Conservation (phyloP, 2,329 filamentous ascomycete species). For the Sarocladium kiliense region DNA sequence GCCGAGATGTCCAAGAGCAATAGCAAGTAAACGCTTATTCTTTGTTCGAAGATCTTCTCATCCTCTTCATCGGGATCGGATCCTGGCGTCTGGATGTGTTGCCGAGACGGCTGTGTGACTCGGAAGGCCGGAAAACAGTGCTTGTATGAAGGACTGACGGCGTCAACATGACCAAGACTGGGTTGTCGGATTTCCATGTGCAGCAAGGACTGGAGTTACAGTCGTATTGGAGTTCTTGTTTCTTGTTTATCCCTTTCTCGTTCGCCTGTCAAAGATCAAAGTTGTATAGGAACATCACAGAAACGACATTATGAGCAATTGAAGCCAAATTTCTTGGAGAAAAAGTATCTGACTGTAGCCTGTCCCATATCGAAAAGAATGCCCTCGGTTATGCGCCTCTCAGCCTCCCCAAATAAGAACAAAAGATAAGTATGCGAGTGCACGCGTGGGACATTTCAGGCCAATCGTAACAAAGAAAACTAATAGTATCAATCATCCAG, state of each 20-base stretch:
- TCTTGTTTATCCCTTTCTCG: background rate
- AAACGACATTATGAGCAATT: slow-evolving; percentile 10
- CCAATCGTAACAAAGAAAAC: background rate
- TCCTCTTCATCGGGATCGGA: background rate
- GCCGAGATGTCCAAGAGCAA: slow-evolving; percentile 36
- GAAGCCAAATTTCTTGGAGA: slow-evolving; percentile 6
- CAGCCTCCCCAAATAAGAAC: background rate
- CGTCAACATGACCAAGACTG: background rate
- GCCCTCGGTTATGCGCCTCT: background rate
- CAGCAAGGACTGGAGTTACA: background rate
- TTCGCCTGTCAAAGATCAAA: background rate
- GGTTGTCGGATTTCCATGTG: background rate
- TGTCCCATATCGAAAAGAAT: background rate
- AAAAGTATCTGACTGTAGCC: background rate
- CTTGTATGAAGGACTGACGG: too few relatives aligned
- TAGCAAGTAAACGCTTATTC: slow-evolving; percentile 24
- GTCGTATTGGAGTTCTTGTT: background rate
- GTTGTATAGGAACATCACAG: slow-evolving; percentile 6
- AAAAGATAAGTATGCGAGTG: background rate
- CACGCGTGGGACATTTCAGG: background rate
- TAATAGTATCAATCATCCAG: slow-evolving; percentile 4
- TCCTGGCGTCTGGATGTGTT: background rate
- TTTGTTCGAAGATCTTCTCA: too few relatives aligned
- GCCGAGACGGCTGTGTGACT: too few relatives aligned
- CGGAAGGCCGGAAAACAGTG: too few relatives aligned